Base-by-base conservation (phyloP, 495 filamentous ascomycete genomes). In the Physcia stellaris region DNA sequence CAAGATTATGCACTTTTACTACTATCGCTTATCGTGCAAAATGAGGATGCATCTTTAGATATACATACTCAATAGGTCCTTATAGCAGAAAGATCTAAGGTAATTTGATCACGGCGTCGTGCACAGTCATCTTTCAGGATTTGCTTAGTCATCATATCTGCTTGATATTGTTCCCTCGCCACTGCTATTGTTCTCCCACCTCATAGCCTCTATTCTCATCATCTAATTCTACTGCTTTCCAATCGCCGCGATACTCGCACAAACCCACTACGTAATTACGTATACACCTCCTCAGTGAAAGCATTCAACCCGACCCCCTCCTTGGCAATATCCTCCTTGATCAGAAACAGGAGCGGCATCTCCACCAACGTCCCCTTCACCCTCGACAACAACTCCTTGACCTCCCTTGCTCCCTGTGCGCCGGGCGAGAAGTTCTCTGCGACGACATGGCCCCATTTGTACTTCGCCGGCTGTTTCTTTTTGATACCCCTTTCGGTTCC, bases 331-430 rank as follows among this genome's bases (percentile, higher is more conserved):
- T 94, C 86, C 56, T 83, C 73, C 19, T 85, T 82, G 49, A 77
- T 77, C 55, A 96, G 58, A 59, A 96, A 96, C 46, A 82, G 65
- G 49, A 96, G 61, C 35, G 87, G 85, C 88, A 94, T 94, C 65
- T 94, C 81, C 17, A 94, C 86, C 30, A 94, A 52, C 11, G 73
- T 84, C 0, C 88, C 88, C 46, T 77, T 77, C 11, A 94, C 68
- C 35, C 69, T 67, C 39, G 71, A 73, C 40, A 96, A 59, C 58
- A 76, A 64, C 24, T 83, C 84, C 67, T 96, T 96, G 27, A 96
- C 68, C 64, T 90, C 80, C 24, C 52, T 54, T 18, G 75, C 60
- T 13, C 60, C 87, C 63, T 71, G 58, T 1, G 61, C 57, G 4
- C 76, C 77, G 48, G 49, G 68, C 40, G 70, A 54, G 46, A 94